Percentiles rank a stretch among this genome's conserved stretches.
These are phyloP conservation scores for Fusarium pseudocircinatum DNA, from an alignment of 2,329 filamentous ascomycete genomes.

Conservation along the genomic window DNA sequence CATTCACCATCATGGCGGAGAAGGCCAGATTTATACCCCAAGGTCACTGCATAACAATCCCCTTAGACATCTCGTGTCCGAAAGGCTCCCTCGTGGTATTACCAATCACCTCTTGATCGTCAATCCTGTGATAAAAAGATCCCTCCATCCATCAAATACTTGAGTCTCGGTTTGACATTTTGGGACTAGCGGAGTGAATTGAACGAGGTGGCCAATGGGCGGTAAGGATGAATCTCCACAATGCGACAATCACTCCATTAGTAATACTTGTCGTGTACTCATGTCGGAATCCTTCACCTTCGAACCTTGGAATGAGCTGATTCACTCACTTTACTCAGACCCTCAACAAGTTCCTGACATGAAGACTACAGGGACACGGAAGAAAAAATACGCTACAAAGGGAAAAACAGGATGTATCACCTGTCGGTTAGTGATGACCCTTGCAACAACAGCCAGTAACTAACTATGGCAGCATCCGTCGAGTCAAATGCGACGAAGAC, in stretches of 20 bases:
- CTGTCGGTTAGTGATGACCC: background rate
- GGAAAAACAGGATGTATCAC: background rate
- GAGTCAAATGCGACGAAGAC: background rate
- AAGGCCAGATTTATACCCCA: background rate
- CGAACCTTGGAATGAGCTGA: rapidly evolving
- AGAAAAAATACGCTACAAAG: background rate
- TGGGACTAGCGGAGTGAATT: background rate
- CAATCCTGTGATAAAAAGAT: no score
- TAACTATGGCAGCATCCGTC: background rate
- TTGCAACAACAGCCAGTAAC: background rate
- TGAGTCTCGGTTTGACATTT: background rate
- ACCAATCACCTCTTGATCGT: background rate
- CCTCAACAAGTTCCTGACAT: rapidly evolving
- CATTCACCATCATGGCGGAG: rapidly evolving
- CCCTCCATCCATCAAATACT: background rate
- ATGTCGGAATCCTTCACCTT: background rate
- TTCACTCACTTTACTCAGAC: background rate
- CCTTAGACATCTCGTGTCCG: no score
- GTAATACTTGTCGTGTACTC: background rate
- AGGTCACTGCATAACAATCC: rapidly evolving
- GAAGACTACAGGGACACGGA: rapidly evolving
- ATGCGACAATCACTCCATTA: background rate
- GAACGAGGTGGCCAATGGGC: background rate
- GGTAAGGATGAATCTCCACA: rapidly evolving
- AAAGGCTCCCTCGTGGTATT: no score